Evolutionary conservation across 2,329 filamentous ascomycete genomes (phyloP).

Genomic region (Colletotrichum sp.): DNA sequence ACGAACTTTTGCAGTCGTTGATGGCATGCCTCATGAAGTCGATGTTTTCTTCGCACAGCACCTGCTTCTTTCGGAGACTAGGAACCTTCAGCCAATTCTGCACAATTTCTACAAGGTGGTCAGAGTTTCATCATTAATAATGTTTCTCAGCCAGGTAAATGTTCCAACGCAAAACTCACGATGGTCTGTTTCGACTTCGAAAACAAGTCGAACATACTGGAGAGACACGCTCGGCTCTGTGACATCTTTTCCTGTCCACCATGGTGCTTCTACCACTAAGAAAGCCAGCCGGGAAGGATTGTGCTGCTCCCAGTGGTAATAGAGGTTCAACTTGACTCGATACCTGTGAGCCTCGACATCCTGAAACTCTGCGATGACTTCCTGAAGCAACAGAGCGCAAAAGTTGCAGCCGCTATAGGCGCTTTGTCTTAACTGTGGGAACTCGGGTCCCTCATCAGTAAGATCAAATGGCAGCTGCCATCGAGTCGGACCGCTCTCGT

Average conservation of each 20-base stretch:
- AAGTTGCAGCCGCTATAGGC: background rate
- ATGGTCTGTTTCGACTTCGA: background rate
- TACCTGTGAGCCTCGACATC: background rate
- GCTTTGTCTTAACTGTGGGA: background rate
- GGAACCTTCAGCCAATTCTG: background rate
- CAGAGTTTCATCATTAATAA: background rate
- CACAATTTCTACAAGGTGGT: background rate
- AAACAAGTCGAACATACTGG: background rate
- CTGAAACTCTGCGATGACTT: background rate
- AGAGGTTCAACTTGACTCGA: background rate
- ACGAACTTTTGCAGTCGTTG: background rate
- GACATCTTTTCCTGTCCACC: background rate
- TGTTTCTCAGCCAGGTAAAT: background rate
- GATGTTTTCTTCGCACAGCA: background rate
- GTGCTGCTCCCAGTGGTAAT: background rate
- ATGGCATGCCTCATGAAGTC: background rate
- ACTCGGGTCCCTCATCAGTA: background rate
- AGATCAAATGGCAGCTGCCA: background rate
- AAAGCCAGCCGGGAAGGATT: background rate
- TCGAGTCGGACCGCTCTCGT: background rate
- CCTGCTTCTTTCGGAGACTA: background rate
- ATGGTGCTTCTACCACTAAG: background rate
- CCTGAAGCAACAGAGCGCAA: background rate
- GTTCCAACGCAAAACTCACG: background rate
- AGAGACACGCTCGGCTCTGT: background rate